Evolutionary conservation across 768 basidiomycete species (phyloP).

Genomic region (Serendipita sp.): DNA sequence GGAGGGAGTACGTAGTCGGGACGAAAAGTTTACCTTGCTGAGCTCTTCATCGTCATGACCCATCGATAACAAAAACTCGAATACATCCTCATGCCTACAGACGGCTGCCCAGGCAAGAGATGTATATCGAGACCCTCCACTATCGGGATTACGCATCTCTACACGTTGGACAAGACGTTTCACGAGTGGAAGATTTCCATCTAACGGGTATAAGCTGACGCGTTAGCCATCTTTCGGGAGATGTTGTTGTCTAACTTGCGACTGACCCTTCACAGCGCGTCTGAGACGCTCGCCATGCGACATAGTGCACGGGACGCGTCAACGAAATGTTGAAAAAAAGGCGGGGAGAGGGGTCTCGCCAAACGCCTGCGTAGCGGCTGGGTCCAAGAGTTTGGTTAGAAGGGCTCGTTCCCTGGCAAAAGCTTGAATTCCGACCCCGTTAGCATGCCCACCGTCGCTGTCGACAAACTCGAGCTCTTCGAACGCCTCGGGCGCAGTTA

Average conservation of each 20-base stretch:
- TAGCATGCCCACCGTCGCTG: conserved; percentile 82
- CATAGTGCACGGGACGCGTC: conserved; percentile 52
- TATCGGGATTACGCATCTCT: conserved; percentile 85
- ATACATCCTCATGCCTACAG: conserved; percentile 79
- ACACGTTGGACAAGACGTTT: conserved; percentile 71
- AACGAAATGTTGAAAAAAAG: neutral
- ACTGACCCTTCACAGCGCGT: conserved; percentile 60
- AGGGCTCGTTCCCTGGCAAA: neutral
- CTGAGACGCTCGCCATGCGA: conserved; percentile 57
- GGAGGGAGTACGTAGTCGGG: neutral
- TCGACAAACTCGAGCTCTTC: conserved; percentile 93
- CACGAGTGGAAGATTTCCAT: conserved; percentile 89
- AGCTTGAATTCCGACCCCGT: neutral
- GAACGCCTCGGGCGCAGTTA: conserved; percentile 68
- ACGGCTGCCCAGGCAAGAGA: conserved; percentile 86
- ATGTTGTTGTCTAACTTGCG: conserved; percentile 7
- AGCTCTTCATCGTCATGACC: conserved; percentile 91
- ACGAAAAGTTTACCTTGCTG: conserved; percentile 48
- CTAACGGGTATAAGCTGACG: conserved; percentile 26
- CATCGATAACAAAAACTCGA: conserved; percentile 69
- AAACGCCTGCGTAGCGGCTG: neutral
- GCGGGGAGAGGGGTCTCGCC: neutral
- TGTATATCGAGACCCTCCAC: conserved; percentile 56
- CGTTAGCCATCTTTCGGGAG: conserved; percentile 2
- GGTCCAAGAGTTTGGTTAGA: neutral